Evolutionary conservation across 1,284 basidiomycete species (phyloP).

Genomic region (Cystobasidiaceae sp.): DNA sequence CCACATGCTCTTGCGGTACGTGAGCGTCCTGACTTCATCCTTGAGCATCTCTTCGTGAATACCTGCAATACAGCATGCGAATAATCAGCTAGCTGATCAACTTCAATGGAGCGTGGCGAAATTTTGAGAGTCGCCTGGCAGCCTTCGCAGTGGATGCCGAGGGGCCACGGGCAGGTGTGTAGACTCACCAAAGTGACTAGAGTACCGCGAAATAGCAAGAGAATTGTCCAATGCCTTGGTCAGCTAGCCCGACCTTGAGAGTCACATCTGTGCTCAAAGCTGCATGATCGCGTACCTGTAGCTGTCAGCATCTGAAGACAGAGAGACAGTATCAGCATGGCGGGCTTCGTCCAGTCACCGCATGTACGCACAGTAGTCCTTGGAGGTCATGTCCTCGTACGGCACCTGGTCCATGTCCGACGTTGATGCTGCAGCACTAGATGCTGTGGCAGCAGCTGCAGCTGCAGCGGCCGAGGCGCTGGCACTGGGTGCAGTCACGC

Average conservation of each 20-base stretch:
- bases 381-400: conserved; percentile 37
- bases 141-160: too few relatives aligned
- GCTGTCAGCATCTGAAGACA: conserved; percentile 18
- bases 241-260: neutral
- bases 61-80: conserved; percentile 4
- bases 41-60: conserved; percentile 99
- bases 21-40: conserved; percentile 89
- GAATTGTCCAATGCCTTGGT: neutral
- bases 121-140: too few relatives aligned
- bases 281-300: neutral
- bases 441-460: neutral
- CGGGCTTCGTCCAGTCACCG: neutral
- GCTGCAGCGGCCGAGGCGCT: neutral
- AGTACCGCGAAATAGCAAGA: neutral
- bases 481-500: neutral
- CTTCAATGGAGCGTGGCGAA: too few relatives aligned
- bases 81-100: too few relatives aligned
- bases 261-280: neutral
- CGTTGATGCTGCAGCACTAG: neutral
- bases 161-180: too few relatives aligned
- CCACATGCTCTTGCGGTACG: conserved; percentile 90
- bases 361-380: conserved; percentile 39
- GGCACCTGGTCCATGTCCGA: too few relatives aligned
- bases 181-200: conserved; percentile 11
- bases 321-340: neutral